Percentiles rank a stretch among this genome's conserved stretches.
Conservation (phyloP, 202 grass and related monocot genomes). For the Zizania palustris region DNA sequence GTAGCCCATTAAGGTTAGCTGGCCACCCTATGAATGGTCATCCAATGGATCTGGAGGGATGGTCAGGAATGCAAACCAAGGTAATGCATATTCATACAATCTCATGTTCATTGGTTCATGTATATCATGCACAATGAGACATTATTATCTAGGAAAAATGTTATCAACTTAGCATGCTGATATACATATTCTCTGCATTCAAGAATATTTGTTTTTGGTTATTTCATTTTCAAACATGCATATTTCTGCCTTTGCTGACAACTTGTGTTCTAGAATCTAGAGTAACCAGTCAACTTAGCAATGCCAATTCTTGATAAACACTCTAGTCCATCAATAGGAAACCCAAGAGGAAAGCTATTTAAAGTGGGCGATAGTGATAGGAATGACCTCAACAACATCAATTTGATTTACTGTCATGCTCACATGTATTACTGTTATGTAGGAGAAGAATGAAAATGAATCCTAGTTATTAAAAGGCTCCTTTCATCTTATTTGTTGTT, state of each 20-base stretch:
- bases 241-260: conserved; percentile 12
- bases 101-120: conserved; percentile 22
- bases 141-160: background rate
- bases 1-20: conserved; percentile 69
- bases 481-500: background rate
- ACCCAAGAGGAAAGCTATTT: background rate
- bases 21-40: conserved; percentile 62
- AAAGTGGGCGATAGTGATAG: background rate
- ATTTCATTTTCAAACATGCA: background rate
- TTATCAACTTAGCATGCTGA: background rate
- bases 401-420: background rate
- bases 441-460: background rate
- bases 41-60: conserved; percentile 84
- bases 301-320: background rate
- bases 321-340: background rate
- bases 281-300: background rate
- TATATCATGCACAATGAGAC: background rate
- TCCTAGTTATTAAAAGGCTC: background rate
- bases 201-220: background rate
- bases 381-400: conserved; percentile 13
- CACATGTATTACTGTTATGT: background rate
- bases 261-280: background rate
- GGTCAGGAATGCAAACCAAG: conserved; percentile 77
- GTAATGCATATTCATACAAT: conserved; percentile 43
- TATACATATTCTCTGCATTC: background rate